Evolutionary conservation across 78 protist species (phyloP), one percentile per base, ranked within the genome.

Genomic region (Dictyostelium firmibasis): DNA sequence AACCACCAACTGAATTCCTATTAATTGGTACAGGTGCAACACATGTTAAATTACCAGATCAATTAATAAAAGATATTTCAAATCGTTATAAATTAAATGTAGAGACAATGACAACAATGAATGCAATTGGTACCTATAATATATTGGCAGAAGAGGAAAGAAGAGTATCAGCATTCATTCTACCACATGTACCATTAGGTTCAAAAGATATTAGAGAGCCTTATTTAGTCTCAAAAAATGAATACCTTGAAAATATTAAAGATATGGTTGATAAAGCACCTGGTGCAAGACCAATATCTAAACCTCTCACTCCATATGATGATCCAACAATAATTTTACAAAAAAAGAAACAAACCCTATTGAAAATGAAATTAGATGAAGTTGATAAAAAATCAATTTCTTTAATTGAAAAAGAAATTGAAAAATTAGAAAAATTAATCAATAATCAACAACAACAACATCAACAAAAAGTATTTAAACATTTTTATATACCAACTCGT

Each of bases 81-180:
- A 18, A 18, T 14, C n/a, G 47, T 20, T 89, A 69, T 81, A 35
- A 69, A 29, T 27, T 70, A 38, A 57, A 33, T 16, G 29, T 89
- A 3, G 94, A 89, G 38, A 43, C 53, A 5, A 78, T 89, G 86
- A 23, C 94, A 8, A 89, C 87, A 3, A 18, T 69, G 27, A 79
- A 89, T 81, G 94, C 94, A 36, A 81, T 89, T 31, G 94, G 94
- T 0, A 89, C 94, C 4, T 89, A 89, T 62, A 89, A 89, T 35
- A 89, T 89, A 35, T 64, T 89, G 31, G 79, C 82, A 9, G 94
- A 89, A 13, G 94, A 89, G 25, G 94, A 78, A 25, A 57, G 94
- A 70, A 38, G 74, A 18, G 87, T 89, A 2, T 86, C 88, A 11
- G 94, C 83, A 9, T 89, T 89, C 57, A 57, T 89, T 44, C 35